Evolutionary conservation across 108 stramenopile species (phyloP).

Genomic region (Fistulifera pelliculosa): DNA sequence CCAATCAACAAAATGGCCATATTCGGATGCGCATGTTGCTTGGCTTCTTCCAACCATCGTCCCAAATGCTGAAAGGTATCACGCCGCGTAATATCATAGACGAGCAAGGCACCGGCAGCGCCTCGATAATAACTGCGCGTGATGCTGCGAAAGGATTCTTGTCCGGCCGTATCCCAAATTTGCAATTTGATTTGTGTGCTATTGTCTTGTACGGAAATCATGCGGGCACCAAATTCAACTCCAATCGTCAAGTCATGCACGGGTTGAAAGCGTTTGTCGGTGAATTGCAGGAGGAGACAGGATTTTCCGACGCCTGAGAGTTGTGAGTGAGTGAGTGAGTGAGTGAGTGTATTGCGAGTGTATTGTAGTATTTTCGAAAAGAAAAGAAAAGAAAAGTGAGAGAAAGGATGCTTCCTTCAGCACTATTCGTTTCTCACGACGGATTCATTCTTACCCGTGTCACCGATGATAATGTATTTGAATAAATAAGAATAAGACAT

Average conservation of each 20-base stretch:
- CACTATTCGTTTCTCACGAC: no score
- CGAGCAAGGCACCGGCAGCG: conserved; percentile 96
- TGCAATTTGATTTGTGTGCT: conserved; percentile 84
- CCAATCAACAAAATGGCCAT: conserved; percentile 99
- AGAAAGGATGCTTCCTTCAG: no score
- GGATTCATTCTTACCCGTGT: conserved; percentile 68
- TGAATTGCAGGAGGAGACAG: conserved; percentile 99
- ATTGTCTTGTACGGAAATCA: conserved; percentile 83
- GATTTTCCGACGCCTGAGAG: conserved; percentile 99
- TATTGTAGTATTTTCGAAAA: no score
- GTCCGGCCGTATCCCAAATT: conserved; percentile 88
- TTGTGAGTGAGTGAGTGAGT: no score
- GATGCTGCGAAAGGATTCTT: conserved; percentile 98
- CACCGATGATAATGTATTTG: conserved; percentile 99
- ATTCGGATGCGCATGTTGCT: conserved; percentile 93
- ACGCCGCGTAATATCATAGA: conserved; percentile 98
- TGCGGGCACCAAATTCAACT: conserved; percentile 98
- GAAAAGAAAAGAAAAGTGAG: no score
- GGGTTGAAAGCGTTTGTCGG: conserved; percentile 99
- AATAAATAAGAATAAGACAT: conserved; percentile 88
- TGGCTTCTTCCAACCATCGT: conserved; percentile 98
- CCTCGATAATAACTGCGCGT: conserved; percentile 99
- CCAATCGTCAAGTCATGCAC: conserved; percentile 99
- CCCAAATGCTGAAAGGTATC: conserved; percentile 97
- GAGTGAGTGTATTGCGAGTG: no score